Evolutionary conservation across 2,329 filamentous ascomycete species (phyloP).

Genomic region (Epicoccum nigrum): DNA sequence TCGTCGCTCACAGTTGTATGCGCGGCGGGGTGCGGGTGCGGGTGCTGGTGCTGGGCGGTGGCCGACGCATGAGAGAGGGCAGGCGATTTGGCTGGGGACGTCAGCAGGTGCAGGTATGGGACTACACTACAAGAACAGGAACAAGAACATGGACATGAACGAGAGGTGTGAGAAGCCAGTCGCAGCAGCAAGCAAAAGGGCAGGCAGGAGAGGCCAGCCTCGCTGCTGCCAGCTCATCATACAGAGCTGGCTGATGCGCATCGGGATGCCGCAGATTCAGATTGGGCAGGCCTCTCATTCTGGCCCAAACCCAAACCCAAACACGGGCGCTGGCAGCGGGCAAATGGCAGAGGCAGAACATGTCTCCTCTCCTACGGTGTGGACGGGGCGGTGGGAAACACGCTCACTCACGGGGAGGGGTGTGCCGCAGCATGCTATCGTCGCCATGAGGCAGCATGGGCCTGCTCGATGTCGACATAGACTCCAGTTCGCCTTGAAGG

Average conservation of each 20-base stretch:
- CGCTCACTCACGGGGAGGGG: constrained; percentile 63
- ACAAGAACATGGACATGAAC: no score
- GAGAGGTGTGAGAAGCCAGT: no score
- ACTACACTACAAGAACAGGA: no score
- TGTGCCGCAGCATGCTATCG: constrained; percentile 45
- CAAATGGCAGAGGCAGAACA: neutral
- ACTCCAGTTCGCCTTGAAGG: constrained; percentile 1
- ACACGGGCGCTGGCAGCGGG: neutral
- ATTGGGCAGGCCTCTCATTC: constrained; percentile 36
- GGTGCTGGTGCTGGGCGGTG: constrained; percentile 51
- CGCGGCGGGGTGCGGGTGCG: constrained; percentile 55
- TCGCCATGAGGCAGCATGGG: constrained; percentile 29
- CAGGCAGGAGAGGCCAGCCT: neutral
- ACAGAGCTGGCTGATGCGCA: constrained; percentile 45
- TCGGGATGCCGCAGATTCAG: constrained; percentile 27
- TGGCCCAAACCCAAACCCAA: neutral
- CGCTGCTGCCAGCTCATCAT: constrained; percentile 48
- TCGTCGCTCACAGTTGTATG: constrained; percentile 55
- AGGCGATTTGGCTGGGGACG: constrained; percentile 57
- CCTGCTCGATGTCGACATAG: constrained; percentile 3
- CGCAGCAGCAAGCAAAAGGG: no score
- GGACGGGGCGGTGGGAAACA: neutral
- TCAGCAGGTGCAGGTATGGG: constrained; percentile 27
- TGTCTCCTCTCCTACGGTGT: no score
- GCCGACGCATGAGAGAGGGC: constrained; percentile 55